These are phyloP conservation scores for Fennellomyces sp. DNA, from an alignment of 371 early-diverging fungal genomes.

Conservation along the genomic window DNA sequence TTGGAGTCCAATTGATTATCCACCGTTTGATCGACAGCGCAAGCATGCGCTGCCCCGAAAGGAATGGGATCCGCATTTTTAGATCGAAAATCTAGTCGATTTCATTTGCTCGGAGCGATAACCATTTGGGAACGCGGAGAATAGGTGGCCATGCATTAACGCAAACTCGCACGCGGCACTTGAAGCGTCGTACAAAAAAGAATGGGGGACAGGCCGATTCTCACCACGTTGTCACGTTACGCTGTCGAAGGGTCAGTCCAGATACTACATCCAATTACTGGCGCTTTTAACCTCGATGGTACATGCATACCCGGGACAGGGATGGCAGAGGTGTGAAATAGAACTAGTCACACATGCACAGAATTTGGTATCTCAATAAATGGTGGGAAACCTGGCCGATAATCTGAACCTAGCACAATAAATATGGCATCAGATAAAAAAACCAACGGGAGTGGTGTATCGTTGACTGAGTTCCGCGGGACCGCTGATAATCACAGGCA, in stretches of 20 bases:
- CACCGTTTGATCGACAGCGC: not conserved
- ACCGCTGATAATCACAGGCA: not conserved
- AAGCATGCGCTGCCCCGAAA: not conserved
- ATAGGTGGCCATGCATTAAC: not conserved
- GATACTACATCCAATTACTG: too few relatives aligned
- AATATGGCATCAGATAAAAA: not conserved
- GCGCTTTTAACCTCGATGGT: too few relatives aligned
- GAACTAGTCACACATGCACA: too few relatives aligned
- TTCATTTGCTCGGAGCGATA: not conserved
- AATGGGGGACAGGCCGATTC: not conserved
- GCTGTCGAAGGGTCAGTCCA: too few relatives aligned
- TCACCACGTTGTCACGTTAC: too few relatives aligned
- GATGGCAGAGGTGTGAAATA: too few relatives aligned
- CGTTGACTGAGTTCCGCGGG: conserved; percentile 3
- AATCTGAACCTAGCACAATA: too few relatives aligned
- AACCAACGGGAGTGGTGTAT: too few relatives aligned
- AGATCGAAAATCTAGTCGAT: too few relatives aligned
- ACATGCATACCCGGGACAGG: too few relatives aligned
- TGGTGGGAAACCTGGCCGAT: not conserved
- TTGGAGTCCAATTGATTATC: not conserved
- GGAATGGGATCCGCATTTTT: not conserved
- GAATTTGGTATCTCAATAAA: too few relatives aligned
- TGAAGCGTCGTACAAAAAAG: not conserved
- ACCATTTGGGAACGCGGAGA: not conserved
- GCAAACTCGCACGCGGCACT: conserved; percentile 1